Evolutionary conservation across 2,329 filamentous ascomycete genomes (phyloP), one percentile per base, ranked within the genome.

Genomic region (Phialocephala sp.): DNA sequence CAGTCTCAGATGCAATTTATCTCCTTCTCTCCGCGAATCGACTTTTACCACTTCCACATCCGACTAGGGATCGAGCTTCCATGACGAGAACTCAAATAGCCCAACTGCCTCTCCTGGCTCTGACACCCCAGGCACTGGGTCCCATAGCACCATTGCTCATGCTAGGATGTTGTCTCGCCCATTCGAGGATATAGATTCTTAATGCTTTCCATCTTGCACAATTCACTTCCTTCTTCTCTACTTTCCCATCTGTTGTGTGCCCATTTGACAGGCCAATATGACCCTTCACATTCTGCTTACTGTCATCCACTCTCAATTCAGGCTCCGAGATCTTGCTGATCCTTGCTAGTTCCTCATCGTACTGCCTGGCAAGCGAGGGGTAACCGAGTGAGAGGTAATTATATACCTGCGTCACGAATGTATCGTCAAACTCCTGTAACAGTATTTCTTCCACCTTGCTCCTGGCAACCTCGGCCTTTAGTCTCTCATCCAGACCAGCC

Each of bases 371-470:
- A 73, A 93, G 88, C 39, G 92, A 89, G 2, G 94, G 94, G 77
- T 97, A 97, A 5, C 94, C 94, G 5, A 98, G 85, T 0, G 93
- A 97, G 18, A 98, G 84, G 78, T 98, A 98, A 78, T 98, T 97
- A 84, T 96, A 98, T 8, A 98, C 94, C 78, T 98, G 94, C 0
- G 94, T 97, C 63, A 97, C 88, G 76, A 97, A 97, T 3, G 83
- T 83, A 76, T 97, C 92, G 67, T 89, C 84, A 73, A 95, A 97
- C 77, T 97, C 93, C 37, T 79, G 76, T 35, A 83, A 79, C 50
- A 88, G 82, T 12, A 65, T 69, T 27, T 73, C 72, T 54, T 76
- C 71, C 2, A 61, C 56, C 61, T 76, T 76, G 1, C 68, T 63
- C 27, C 64, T 73, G 1, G 63, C 64, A 32, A 71, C 66, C 64